phyloP scores from a whole-genome alignment of 306 rosid genomes.

The Lotus japonicus region DNA sequence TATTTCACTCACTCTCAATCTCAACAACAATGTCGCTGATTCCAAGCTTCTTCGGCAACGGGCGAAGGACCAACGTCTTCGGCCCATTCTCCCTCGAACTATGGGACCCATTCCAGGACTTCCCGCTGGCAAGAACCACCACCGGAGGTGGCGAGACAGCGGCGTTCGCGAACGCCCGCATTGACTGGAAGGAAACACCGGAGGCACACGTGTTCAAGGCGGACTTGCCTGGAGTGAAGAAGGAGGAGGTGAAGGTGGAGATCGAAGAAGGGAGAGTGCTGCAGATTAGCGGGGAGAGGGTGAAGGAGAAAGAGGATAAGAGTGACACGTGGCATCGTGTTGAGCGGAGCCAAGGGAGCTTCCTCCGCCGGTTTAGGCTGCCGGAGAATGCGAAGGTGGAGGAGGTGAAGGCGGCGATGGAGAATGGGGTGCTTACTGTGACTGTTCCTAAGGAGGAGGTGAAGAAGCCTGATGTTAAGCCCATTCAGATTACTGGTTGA shows the following conservation, averaged over 20 bases:
- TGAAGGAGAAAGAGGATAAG: constrained; percentile 33
- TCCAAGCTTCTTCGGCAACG: constrained; percentile 37
- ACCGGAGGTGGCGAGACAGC: constrained; percentile 2
- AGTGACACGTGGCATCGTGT: constrained; percentile 32
- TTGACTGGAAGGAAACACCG: constrained; percentile 40
- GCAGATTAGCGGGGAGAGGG: constrained; percentile 33
- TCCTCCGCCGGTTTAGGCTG: constrained; percentile 33
- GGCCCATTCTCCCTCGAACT: constrained; percentile 31
- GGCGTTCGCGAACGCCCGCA: constrained; percentile 20
- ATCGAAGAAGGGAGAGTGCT: constrained; percentile 28
- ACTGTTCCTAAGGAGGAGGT: constrained; percentile 30
- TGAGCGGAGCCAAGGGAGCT: constrained; percentile 30
- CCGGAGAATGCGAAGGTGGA: constrained; percentile 37
- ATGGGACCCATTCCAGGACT: constrained; percentile 31
- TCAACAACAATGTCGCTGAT: constrained; percentile 24
- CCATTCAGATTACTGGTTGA: constrained; percentile 30
- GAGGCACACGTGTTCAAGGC: constrained; percentile 40
- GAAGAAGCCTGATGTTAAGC: constrained; percentile 23
- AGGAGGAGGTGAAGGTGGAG: constrained; percentile 38
- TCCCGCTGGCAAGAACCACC: background rate
- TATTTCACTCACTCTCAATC: too few species aligned
- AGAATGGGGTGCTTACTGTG: constrained; percentile 34
- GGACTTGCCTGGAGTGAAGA: constrained; percentile 29
- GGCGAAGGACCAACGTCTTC: constrained; percentile 29
- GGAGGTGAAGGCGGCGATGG: constrained; percentile 21